Conservation (phyloP, 768 basidiomycete genomes). For the Collybiopsis luxurians region DNA sequence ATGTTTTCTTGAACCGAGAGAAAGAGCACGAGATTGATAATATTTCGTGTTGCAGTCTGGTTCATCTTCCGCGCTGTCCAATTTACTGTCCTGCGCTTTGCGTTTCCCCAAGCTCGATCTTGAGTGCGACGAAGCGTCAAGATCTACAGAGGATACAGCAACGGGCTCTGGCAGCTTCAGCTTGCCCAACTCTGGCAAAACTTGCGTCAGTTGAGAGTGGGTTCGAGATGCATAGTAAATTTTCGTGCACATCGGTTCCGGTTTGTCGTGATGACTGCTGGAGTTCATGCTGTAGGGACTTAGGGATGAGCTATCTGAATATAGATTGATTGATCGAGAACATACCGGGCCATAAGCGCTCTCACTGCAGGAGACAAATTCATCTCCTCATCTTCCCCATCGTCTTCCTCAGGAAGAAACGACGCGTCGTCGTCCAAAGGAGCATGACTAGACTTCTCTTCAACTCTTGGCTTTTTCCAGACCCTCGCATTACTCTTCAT, state of each 20-base stretch:
- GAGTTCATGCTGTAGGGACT: neutral
- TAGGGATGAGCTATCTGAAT: neutral
- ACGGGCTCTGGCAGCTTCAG: slow-evolving; percentile 45
- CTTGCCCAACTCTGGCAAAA: slow-evolving; percentile 79
- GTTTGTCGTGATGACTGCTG: slow-evolving; percentile 22
- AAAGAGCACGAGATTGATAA: slow-evolving; percentile 56
- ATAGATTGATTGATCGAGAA: slow-evolving; percentile 15
- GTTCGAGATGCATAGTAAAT: slow-evolving; percentile 95
- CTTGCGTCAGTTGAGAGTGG: slow-evolving; percentile 92
- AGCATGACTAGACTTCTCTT: slow-evolving; percentile 13
- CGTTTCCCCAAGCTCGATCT: slow-evolving; percentile 17
- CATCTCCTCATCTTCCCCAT: slow-evolving; percentile 28
- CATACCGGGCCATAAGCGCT: slow-evolving; percentile 72
- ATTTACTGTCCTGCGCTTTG: slow-evolving; percentile 25
- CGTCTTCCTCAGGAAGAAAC: slow-evolving; percentile 68
- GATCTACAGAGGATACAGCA: neutral
- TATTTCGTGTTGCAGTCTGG: slow-evolving; percentile 13
- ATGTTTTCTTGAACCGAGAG: slow-evolving; percentile 87
- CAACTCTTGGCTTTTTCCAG: slow-evolving; percentile 43
- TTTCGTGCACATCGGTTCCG: slow-evolving; percentile 68
- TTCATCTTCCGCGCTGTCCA: too few relatives aligned
- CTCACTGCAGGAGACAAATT: slow-evolving; percentile 78
- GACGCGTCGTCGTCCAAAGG: slow-evolving; percentile 53
- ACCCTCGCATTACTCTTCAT: slow-evolving; percentile 56
- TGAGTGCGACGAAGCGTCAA: neutral